Evolutionary conservation across 495 filamentous ascomycete genomes (phyloP).

Genomic region (Astrocystis sublimbata): DNA sequence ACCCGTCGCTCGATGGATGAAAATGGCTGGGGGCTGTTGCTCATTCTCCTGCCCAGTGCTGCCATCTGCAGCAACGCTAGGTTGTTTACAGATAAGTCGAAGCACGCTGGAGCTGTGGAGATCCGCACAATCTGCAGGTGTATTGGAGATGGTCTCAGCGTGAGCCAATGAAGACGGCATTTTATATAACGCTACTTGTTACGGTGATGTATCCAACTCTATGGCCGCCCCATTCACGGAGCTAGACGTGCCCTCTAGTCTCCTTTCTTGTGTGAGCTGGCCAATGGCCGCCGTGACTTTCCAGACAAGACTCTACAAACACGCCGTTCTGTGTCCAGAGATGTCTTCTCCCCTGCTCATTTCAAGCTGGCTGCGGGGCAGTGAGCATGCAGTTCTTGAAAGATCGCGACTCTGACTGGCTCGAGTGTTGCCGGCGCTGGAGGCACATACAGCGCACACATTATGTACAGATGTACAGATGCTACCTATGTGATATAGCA

Average conservation of each 20-base stretch:
- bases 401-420: constrained; percentile 9
- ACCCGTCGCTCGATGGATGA: neutral
- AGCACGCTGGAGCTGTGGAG: neutral
- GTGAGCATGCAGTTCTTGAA: constrained; percentile 10
- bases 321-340: neutral
- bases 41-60: neutral
- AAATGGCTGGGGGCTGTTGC: constrained; percentile 14
- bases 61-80: constrained; percentile 8
- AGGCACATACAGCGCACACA: constrained; percentile 17
- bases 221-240: neutral
- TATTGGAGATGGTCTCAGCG: neutral
- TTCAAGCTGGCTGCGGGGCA: constrained; percentile 12
- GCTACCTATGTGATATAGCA: constrained; percentile 3
- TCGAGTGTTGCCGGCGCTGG: constrained; percentile 7
- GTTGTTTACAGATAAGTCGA: neutral
- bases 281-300: neutral
- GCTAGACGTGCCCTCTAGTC: neutral
- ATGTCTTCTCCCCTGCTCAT: constrained; percentile 4
- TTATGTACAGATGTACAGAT: no score
- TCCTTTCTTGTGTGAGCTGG: neutral
- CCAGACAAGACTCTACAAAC: neutral
- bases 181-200: constrained; percentile 9
- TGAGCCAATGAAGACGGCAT: neutral
- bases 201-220: neutral
- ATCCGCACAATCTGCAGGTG: constrained; percentile 9